These are phyloP conservation scores for Leccinum colubrinum DNA, from an alignment of 1,284 basidiomycete species.

Conservation along the genomic window DNA sequence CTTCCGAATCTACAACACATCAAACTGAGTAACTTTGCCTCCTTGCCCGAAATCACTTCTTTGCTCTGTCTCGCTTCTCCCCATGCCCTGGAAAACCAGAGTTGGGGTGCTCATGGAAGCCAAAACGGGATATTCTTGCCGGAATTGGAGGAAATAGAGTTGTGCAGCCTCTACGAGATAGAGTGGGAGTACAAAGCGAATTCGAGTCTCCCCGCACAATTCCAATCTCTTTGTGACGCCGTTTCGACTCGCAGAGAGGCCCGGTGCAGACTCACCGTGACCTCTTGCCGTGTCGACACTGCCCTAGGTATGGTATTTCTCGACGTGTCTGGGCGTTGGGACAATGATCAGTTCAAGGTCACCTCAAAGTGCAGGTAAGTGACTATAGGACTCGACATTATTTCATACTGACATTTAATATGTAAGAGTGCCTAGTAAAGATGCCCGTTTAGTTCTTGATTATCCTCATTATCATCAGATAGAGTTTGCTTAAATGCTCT, in stretches of 20 bases:
- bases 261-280: neutral
- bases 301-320: neutral
- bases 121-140: neutral
- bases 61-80: neutral
- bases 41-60: slow-evolving; percentile 1
- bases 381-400: neutral
- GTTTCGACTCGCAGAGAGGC: neutral
- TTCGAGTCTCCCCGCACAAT: neutral
- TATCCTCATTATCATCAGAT: neutral
- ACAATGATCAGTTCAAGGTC: neutral
- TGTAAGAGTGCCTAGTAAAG: neutral
- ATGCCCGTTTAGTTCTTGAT: neutral
- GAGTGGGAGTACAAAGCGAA: neutral
- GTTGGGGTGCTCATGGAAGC: too few relatives aligned
- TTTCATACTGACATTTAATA: neutral
- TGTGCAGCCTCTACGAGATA: neutral
- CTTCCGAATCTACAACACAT: slow-evolving; percentile 3
- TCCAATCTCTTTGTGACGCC: neutral
- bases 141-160: neutral
- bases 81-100: too few relatives aligned
- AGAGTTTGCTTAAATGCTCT: neutral
- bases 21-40: neutral
- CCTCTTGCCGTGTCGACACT: neutral
- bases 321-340: neutral
- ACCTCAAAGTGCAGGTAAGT: neutral